Evolutionary conservation across 1,284 basidiomycete genomes (phyloP), one percentile per base, ranked within the genome.

Genomic region (Trametes pubescens): DNA sequence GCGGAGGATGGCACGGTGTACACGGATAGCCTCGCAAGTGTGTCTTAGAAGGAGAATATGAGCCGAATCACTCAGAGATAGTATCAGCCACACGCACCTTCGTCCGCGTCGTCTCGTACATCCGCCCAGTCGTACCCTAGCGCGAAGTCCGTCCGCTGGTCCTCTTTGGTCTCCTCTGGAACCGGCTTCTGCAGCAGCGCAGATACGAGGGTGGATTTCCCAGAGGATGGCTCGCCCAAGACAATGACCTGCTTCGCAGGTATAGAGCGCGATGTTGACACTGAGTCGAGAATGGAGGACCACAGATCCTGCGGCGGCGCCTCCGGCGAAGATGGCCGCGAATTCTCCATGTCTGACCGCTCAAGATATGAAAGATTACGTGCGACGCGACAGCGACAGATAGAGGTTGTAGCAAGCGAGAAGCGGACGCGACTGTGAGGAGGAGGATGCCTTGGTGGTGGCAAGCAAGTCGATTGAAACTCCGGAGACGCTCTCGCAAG

Each of bases 271-370:
- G 91, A 87, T 29, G 89, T 90, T 0, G 93, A 95, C 13, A 96
- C 93, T 22, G 91, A 94, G 75, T 95, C 91, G 16, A 97, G 83
- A 70, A 97, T 97, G 37, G 92, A 93, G 2, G 90, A 92, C 95
- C 95, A 98, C 35, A 98, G 80, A 70, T 96, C 93, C 68, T 90
- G 85, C 0, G 90, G 90, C 7, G 89, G 90, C 22, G 87, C 85
- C 48, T 87, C 86, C 63, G 89, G 89, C 26, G 89, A 84, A 14
- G 84, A 82, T 26, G 88, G 80, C 51, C 89, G 84, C 67, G 89
- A 89, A 35, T 76, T 76, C 32, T 80, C 75, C 80, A 84, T 83
- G 13, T 18, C 14, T 29, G 49, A 2, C 32, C 57, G 6, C 5
- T n/a, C 24, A 1, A 16, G 14, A 5, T 24, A 29, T 32, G 7